phyloP scores from a whole-genome alignment of 257 asterid species.

The Euphrasia confusa region DNA sequence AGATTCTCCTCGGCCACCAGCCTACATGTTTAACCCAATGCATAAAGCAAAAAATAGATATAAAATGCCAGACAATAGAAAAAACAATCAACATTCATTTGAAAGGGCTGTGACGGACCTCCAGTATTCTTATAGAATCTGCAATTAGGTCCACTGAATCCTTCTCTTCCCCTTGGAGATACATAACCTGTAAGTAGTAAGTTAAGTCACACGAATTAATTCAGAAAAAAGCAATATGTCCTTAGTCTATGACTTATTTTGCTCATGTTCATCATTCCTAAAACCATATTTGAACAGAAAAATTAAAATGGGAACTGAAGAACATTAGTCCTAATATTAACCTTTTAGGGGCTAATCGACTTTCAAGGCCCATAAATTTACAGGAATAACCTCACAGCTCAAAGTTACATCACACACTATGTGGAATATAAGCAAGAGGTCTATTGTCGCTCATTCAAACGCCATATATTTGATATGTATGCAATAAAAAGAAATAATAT shows the following conservation, averaged over 20 bases:
- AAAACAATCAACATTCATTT: conserved; percentile 23
- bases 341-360: too few species aligned
- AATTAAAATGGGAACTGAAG: too few species aligned
- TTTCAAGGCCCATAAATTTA: too few species aligned
- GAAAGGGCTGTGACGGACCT: conserved; percentile 43
- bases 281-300: background rate
- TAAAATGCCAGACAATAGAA: conserved; percentile 1
- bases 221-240: conserved; percentile 8
- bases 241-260: too few species aligned
- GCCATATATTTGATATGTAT: too few species aligned
- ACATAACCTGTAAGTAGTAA: conserved; percentile 50
- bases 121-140: conserved; percentile 70
- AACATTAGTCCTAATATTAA: too few species aligned
- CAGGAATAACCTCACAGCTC: too few species aligned
- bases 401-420: too few species aligned
- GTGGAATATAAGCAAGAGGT: too few species aligned
- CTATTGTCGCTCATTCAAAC: too few species aligned
- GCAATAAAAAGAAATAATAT: background rate
- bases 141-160: conserved; percentile 65
- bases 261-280: background rate
- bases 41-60: conserved; percentile 20
- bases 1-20: conserved; percentile 69
- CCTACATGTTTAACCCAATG: conserved; percentile 46
- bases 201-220: conserved; percentile 3
- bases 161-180: conserved; percentile 66